Percentiles rank a stretch among this genome's conserved stretches.
Conservation (phyloP, 768 basidiomycete genomes). For the Vararia minispora region DNA sequence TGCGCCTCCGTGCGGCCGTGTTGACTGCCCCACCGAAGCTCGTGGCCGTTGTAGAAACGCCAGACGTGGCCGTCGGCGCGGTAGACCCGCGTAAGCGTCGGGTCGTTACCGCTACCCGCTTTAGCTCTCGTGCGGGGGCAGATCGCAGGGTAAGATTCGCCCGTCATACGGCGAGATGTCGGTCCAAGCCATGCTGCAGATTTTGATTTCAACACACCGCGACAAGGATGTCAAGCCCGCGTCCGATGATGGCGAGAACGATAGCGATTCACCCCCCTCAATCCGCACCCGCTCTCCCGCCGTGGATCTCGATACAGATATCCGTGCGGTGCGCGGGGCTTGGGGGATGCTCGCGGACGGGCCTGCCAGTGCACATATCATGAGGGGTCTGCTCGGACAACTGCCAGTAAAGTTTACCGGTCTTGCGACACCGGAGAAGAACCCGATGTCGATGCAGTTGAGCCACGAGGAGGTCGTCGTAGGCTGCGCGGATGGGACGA, state of each 20-base stretch:
- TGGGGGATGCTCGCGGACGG: slow-evolving; percentile 57
- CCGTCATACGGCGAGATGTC: background rate
- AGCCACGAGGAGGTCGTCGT: slow-evolving; percentile 88
- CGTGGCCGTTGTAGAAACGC: slow-evolving; percentile 75
- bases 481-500: slow-evolving; percentile 84
- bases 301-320: slow-evolving; percentile 54
- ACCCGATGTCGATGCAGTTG: slow-evolving; percentile 90
- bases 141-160: slow-evolving; percentile 57
- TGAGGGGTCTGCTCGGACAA: slow-evolving; percentile 50
- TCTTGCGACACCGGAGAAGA: slow-evolving; percentile 81
- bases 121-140: slow-evolving; percentile 74
- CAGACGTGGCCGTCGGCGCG: slow-evolving; percentile 82
- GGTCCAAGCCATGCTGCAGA: slow-evolving; percentile 36
- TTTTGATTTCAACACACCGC: slow-evolving; percentile 75
- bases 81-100: slow-evolving; percentile 77
- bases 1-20: slow-evolving; percentile 57
- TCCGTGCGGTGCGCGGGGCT: slow-evolving; percentile 59
- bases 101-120: slow-evolving; percentile 80
- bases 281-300: slow-evolving; percentile 20
- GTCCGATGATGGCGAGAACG: slow-evolving; percentile 15
- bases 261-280: slow-evolving; percentile 6
- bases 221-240: slow-evolving; percentile 33
- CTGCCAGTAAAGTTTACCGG: slow-evolving; percentile 65
- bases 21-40: slow-evolving; percentile 78
- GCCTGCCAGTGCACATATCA: slow-evolving; percentile 22